These are phyloP conservation scores for Ampelocalamus luodianensis DNA, from an alignment of 176 grass and related monocot species.

Conservation along the genomic window DNA sequence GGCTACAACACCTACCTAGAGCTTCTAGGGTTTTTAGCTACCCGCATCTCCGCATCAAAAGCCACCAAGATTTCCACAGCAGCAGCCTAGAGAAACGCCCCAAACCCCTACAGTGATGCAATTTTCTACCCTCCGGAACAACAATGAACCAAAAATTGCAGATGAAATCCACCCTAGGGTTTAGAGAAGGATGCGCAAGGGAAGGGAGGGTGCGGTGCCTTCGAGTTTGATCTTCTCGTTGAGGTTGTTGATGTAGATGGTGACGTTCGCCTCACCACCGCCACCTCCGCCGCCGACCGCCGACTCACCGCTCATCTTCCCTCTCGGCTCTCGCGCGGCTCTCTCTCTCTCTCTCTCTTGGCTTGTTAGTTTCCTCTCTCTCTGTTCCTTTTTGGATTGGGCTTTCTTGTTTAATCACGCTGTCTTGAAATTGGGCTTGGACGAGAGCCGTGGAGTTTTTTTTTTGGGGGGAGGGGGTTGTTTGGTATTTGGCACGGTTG, in stretches of 20 bases:
- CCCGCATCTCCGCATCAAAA: not conserved
- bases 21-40: slow-evolving; percentile 4
- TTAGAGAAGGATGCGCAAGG: not conserved
- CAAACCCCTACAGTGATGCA: too few species aligned
- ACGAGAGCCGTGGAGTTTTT: too few species aligned
- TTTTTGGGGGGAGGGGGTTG: too few species aligned
- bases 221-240: slow-evolving; percentile 98
- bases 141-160: not conserved
- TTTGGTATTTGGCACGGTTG: too few species aligned
- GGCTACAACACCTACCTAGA: not conserved
- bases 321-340: not conserved
- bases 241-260: slow-evolving; percentile 99
- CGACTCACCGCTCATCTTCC: slow-evolving; percentile 71
- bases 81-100: not conserved
- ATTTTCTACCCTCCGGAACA: not conserved
- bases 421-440: too few species aligned
- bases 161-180: slow-evolving; percentile 37
- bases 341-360: slow-evolving; percentile 24
- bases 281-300: slow-evolving; percentile 28
- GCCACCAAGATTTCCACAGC: not conserved
- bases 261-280: slow-evolving; percentile 41
- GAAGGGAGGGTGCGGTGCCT: slow-evolving; percentile 40
- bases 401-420: not conserved
- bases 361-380: not conserved
- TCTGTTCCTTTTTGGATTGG: not conserved